Evolutionary conservation across 345 rosid species (phyloP).

Genomic region (Sonneratia caseolaris): DNA sequence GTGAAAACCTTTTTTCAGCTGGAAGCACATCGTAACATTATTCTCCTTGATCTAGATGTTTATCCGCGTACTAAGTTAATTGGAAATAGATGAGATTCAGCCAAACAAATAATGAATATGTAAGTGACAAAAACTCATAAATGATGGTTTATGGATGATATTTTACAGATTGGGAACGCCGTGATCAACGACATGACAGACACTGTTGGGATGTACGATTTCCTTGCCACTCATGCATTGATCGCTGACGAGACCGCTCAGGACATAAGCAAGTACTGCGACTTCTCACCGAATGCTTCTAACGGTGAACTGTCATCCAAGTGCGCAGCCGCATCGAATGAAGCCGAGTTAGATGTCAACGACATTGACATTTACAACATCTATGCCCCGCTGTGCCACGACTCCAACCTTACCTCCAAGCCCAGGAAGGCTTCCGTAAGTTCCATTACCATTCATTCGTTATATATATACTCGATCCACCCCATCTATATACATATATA

Average conservation of each 20-base stretch:
- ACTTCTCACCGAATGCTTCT: conserved; percentile 31
- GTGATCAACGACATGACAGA: conserved; percentile 71
- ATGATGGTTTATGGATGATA: background rate
- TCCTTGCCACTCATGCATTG: conserved; percentile 48
- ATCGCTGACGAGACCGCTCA: conserved; percentile 30
- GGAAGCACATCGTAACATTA: no score
- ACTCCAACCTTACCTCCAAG: conserved; percentile 34
- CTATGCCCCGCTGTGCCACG: conserved; percentile 61
- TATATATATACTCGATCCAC: no score
- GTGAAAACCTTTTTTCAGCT: no score
- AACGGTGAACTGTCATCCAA: conserved; percentile 12
- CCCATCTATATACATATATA: no score
- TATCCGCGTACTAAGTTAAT: no score
- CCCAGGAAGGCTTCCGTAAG: conserved; percentile 36
- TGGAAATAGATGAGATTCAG: no score
- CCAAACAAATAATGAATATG: background rate
- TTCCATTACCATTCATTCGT: background rate
- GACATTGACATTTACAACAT: conserved; percentile 56
- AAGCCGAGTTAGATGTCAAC: conserved; percentile 10
- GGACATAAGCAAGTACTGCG: conserved; percentile 31
- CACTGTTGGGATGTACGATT: conserved; percentile 56
- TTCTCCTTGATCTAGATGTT: no score
- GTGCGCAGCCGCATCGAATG: conserved; percentile 28
- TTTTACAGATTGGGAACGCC: conserved; percentile 68
- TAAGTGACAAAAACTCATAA: no score